Percentiles rank a stretch among this genome's conserved stretches.
These are phyloP conservation scores for Penicillium lividum DNA, from an alignment of 495 filamentous ascomycete species.

Conservation along the genomic window DNA sequence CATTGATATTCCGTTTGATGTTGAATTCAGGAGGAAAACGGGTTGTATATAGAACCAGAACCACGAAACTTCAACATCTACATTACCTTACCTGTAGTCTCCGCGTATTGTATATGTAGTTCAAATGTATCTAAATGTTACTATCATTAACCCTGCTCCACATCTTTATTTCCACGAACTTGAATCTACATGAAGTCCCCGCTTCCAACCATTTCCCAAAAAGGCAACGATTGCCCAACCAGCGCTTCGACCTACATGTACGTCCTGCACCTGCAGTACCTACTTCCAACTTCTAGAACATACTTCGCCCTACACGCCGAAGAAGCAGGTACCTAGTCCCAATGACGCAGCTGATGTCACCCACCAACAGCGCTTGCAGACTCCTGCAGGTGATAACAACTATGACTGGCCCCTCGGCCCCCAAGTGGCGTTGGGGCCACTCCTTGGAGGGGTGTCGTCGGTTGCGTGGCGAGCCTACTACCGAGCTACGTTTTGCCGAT, in stretches of 20 bases:
- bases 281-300: background rate
- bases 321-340: slow-evolving; percentile 10
- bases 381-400: slow-evolving; percentile 16
- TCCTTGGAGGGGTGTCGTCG: background rate
- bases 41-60: slow-evolving; percentile 27
- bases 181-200: slow-evolving; percentile 1
- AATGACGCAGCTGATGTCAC: slow-evolving; percentile 22
- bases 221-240: slow-evolving; percentile 4
- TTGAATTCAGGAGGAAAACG: slow-evolving; percentile 12
- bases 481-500: background rate
- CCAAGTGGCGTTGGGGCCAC: slow-evolving; percentile 1
- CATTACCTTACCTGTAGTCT: background rate
- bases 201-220: slow-evolving; percentile 2
- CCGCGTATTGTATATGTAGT: too few species aligned
- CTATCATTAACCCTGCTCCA: background rate
- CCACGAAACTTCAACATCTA: slow-evolving; percentile 15
- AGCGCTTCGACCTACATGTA: background rate
- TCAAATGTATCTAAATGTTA: too few species aligned
- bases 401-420: slow-evolving; percentile 11
- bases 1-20: slow-evolving; percentile 9
- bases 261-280: slow-evolving; percentile 4
- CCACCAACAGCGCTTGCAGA: slow-evolving; percentile 10
- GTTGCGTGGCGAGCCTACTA: background rate
- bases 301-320: slow-evolving; percentile 6
- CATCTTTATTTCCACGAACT: slow-evolving; percentile 16